phyloP scores from a whole-genome alignment of 2,329 filamentous ascomycete species.

The Talaromyces sp. region DNA sequence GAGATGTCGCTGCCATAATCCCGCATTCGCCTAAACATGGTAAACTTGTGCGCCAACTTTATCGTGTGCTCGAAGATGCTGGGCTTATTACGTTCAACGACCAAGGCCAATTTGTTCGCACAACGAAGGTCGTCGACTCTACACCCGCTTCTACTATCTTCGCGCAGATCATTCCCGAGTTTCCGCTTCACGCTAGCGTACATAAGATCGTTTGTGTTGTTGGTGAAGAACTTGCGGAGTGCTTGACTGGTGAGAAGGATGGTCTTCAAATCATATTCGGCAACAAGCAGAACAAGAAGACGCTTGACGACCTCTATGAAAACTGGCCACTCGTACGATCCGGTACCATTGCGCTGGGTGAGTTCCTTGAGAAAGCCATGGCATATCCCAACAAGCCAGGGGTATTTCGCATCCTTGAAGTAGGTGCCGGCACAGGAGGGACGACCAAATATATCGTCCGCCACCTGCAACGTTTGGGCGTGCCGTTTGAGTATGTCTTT shows the following conservation, averaged over 20 bases:
- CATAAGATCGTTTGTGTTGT: slow-evolving; percentile 22
- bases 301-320: slow-evolving; percentile 6
- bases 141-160: slow-evolving; percentile 23
- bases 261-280: slow-evolving; percentile 35
- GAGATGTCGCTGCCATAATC: background rate
- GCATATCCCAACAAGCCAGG: background rate
- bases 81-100: slow-evolving; percentile 26
- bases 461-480: background rate
- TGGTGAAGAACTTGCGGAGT: slow-evolving; percentile 18
- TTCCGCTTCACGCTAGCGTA: slow-evolving; percentile 25
- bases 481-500: background rate
- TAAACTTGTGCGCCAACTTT: slow-evolving; percentile 30
- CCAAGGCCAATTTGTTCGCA: slow-evolving; percentile 26
- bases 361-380: slow-evolving; percentile 5
- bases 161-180: slow-evolving; percentile 22
- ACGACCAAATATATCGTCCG: background rate
- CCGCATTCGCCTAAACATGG: slow-evolving; percentile 20
- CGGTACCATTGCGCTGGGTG: background rate
- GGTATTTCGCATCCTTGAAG: slow-evolving; percentile 1
- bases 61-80: slow-evolving; percentile 30
- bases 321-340: slow-evolving; percentile 6
- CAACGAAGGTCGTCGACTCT: slow-evolving; percentile 19
- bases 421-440: background rate
- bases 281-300: background rate
- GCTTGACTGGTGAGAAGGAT: slow-evolving; percentile 32